These are phyloP conservation scores for Penicillium ucsense DNA, from an alignment of 495 filamentous ascomycete genomes.

Conservation along the genomic window DNA sequence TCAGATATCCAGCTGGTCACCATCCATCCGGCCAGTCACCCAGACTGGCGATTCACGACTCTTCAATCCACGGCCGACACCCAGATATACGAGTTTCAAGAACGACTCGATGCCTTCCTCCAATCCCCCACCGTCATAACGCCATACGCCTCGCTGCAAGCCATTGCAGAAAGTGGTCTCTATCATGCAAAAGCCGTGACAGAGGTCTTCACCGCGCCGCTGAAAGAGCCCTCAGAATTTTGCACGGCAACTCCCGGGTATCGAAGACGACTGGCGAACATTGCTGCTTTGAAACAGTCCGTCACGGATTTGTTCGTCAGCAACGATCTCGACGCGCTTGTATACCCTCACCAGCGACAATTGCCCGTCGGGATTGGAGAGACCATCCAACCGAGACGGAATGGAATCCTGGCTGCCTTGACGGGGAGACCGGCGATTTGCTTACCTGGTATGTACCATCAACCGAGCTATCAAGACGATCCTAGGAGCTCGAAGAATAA, in stretches of 20 bases:
- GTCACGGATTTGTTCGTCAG: slow-evolving; percentile 37
- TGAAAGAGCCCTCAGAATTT: slow-evolving; percentile 14
- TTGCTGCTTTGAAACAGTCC: slow-evolving; percentile 35
- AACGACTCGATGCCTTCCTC: slow-evolving; percentile 39
- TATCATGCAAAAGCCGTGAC: slow-evolving; percentile 39
- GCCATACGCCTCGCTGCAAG: slow-evolving; percentile 32
- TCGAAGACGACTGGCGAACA: slow-evolving; percentile 25
- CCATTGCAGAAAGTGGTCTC: slow-evolving; percentile 47
- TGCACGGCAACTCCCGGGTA: slow-evolving; percentile 40
- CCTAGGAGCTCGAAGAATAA: neutral
- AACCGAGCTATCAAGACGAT: neutral
- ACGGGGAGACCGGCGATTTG: slow-evolving; percentile 55
- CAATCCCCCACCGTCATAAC: slow-evolving; percentile 18
- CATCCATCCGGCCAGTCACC: slow-evolving; percentile 31
- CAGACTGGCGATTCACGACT: slow-evolving; percentile 39
- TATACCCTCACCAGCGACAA: slow-evolving; percentile 59
- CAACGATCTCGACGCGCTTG: slow-evolving; percentile 44
- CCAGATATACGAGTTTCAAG: slow-evolving; percentile 48
- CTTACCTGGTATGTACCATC: slow-evolving; percentile 33
- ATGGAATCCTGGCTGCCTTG: slow-evolving; percentile 55
- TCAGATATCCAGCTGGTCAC: slow-evolving; percentile 10
- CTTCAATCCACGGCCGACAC: slow-evolving; percentile 40
- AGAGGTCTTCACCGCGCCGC: slow-evolving; percentile 25
- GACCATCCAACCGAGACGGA: slow-evolving; percentile 45
- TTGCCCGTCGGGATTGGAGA: slow-evolving; percentile 49